Evolutionary conservation across 257 asterid genomes (phyloP).

Genomic region (Rhazya stricta): DNA sequence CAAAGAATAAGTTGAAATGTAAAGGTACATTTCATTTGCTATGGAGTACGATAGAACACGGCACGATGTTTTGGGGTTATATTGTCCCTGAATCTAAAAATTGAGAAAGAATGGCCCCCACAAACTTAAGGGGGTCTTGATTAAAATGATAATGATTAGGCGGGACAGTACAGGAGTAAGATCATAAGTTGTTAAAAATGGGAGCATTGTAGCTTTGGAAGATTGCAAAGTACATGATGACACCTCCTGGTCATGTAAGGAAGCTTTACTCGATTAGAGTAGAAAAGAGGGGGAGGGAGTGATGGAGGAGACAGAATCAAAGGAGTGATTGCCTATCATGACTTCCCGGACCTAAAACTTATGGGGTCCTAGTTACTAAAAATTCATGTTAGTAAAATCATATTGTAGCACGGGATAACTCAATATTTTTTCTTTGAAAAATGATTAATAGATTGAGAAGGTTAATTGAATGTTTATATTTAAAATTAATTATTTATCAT

Average conservation of each 20-base stretch:
- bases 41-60: slow-evolving; percentile 2
- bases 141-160: slow-evolving; percentile 14
- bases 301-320: slow-evolving; percentile 27
- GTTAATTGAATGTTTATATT: no score
- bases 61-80: slow-evolving; percentile 4
- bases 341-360: slow-evolving; percentile 21
- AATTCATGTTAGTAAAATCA: neutral
- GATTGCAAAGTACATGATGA: slow-evolving; percentile 24
- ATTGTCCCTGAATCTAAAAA: neutral
- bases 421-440: neutral
- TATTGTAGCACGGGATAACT: neutral
- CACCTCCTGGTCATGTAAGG: neutral
- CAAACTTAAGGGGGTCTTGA: slow-evolving; percentile 3
- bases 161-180: slow-evolving; percentile 26
- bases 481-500: no score
- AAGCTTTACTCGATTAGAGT: neutral
- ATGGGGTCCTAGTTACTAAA: slow-evolving; percentile 20
- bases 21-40: slow-evolving; percentile 5
- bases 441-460: no score
- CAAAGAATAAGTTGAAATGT: neutral
- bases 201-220: slow-evolving; percentile 15
- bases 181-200: slow-evolving; percentile 12
- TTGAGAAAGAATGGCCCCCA: neutral
- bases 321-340: slow-evolving; percentile 29
- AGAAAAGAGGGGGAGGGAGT: slow-evolving; percentile 16